A percentile compares a stretch with the other conserved stretches of the same genome.
These are phyloP conservation scores for Raphidocelis subcapitata DNA, from an alignment of 139 green algal genomes.

Conservation along the genomic window DNA sequence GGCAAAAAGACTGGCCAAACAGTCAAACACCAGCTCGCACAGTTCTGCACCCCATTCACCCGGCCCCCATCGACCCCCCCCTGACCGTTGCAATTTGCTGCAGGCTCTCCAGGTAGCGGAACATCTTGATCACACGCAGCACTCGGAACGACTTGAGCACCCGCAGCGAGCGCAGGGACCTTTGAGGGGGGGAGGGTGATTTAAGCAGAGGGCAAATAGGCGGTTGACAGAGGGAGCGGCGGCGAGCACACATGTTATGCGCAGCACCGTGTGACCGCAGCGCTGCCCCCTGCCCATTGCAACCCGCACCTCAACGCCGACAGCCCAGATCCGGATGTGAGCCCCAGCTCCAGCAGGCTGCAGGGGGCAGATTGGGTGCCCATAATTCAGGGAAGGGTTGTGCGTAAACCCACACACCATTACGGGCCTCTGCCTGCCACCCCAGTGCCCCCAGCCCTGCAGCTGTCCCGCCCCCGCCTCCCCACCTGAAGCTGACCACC, in stretches of 20 bases:
- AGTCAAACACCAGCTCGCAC: too few species aligned
- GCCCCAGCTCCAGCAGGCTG: constrained; percentile 28
- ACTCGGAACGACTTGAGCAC: constrained; percentile 70
- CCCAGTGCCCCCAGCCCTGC: too few species aligned
- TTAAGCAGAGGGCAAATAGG: too few species aligned
- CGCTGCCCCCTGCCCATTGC: not conserved
- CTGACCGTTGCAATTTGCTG: constrained; percentile 61
- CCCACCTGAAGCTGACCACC: constrained; percentile 49
- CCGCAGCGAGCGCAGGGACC: constrained; percentile 44
- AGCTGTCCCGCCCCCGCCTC: not conserved
- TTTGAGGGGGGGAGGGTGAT: constrained; percentile 12
- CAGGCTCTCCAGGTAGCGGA: constrained; percentile 67
- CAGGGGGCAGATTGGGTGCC: not conserved
- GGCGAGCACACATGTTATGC: not conserved
- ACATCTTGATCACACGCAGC: constrained; percentile 74
- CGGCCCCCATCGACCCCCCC: too few species aligned
- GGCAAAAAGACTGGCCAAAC: too few species aligned
- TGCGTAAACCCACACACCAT: not conserved
- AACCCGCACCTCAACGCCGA: constrained; percentile 29
- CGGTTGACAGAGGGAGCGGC: not conserved
- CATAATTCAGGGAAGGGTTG: not conserved
- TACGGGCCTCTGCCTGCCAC: too few species aligned
- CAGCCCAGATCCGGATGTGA: constrained; percentile 26
- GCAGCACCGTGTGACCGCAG: not conserved
- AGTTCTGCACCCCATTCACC: too few species aligned